These are phyloP conservation scores for Diplocarpon rosae DNA, from an alignment of 2,329 filamentous ascomycete species.

Conservation along the genomic window DNA sequence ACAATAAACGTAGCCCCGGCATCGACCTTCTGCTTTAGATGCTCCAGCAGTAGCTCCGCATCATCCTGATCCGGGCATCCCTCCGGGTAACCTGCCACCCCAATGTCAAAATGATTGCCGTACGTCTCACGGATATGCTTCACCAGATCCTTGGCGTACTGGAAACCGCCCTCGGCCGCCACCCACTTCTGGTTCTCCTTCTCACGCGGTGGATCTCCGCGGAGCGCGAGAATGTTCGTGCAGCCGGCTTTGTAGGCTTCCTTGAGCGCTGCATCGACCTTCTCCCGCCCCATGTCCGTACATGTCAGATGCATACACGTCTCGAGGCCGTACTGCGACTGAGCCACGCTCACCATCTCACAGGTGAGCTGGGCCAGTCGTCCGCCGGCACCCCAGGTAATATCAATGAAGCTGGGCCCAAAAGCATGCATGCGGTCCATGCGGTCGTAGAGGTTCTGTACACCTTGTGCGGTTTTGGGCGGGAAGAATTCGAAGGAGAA, in stretches of 20 bases:
- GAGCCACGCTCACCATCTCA: conserved; percentile 94
- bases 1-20: conserved; percentile 89
- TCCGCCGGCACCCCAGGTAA: conserved; percentile 96
- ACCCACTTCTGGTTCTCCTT: conserved; percentile 91
- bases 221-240: conserved; percentile 89
- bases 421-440: conserved; percentile 98
- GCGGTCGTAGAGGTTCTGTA: conserved; percentile 97
- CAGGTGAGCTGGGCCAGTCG: conserved; percentile 83
- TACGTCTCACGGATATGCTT: conserved; percentile 66
- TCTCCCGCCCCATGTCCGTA: conserved; percentile 91
- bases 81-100: conserved; percentile 92
- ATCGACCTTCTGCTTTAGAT: conserved; percentile 95
- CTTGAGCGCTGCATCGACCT: conserved; percentile 78
- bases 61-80: conserved; percentile 89
- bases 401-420: conserved; percentile 91
- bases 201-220: conserved; percentile 88
- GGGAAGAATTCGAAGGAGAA: conserved; percentile 99
- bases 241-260: conserved; percentile 90
- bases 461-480: conserved; percentile 92
- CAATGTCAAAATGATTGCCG: conserved; percentile 90
- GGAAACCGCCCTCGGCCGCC: conserved; percentile 75
- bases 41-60: conserved; percentile 73
- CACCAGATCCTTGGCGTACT: conserved; percentile 82
- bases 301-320: conserved; percentile 99
- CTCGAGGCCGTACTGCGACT: conserved; percentile 90